Conservation (phyloP, 768 basidiomycete genomes). For the Amylocystis lapponica region DNA sequence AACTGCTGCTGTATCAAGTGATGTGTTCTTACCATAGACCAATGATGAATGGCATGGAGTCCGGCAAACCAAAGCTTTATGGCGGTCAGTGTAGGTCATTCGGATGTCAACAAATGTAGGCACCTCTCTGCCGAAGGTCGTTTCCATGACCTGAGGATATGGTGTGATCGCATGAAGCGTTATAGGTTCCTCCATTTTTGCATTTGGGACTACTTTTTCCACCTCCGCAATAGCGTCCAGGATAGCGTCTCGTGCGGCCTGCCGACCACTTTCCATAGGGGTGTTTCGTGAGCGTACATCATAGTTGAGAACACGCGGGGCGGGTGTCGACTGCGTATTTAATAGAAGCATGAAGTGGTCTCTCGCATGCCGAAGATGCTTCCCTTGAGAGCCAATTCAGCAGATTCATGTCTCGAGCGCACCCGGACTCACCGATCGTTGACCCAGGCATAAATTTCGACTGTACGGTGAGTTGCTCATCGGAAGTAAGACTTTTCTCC, state of each 20-base stretch:
- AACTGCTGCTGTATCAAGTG: background rate
- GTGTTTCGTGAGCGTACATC: conserved; percentile 74
- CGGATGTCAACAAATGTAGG: background rate
- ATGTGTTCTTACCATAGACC: conserved; percentile 68
- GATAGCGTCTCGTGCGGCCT: conserved; percentile 53
- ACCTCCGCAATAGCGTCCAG: conserved; percentile 50
- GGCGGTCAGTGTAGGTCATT: conserved; percentile 3
- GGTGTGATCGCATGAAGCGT: conserved; percentile 80
- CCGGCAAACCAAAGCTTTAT: conserved; percentile 78
- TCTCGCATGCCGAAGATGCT: conserved; percentile 80
- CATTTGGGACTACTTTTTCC: conserved; percentile 43
- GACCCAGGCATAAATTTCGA: conserved; percentile 83
- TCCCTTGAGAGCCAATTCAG: conserved; percentile 52
- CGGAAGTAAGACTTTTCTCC: conserved; percentile 55
- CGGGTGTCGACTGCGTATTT: conserved; percentile 42
- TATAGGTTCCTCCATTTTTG: conserved; percentile 50
- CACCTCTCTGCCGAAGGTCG: conserved; percentile 83
- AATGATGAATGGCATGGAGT: conserved; percentile 85
- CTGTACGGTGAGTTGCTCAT: conserved; percentile 61
- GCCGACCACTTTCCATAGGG: conserved; percentile 71
- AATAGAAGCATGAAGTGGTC: conserved; percentile 75
- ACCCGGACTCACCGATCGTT: conserved; percentile 75
- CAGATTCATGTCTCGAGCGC: too few relatives aligned
- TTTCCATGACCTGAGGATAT: conserved; percentile 63
- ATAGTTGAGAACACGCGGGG: conserved; percentile 60